Conservation (phyloP, 2,329 filamentous ascomycete species). For the Exophiala viscosa region DNA sequence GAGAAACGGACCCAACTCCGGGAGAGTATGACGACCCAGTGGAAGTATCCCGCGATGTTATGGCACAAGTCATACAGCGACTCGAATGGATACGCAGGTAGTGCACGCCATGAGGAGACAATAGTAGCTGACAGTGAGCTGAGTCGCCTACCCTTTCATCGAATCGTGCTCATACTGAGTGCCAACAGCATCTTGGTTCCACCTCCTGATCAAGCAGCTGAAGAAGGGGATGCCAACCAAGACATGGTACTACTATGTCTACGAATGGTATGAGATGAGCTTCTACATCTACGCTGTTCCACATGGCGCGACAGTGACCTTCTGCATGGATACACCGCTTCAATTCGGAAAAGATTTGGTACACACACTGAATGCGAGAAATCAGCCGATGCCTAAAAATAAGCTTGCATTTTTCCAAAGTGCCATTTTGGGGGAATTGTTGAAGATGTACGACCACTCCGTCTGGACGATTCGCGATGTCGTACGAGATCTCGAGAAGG, state of each 20-base stretch:
- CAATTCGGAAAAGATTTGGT: constrained; percentile 5
- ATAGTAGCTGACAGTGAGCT: constrained; percentile 9
- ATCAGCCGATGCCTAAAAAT: neutral
- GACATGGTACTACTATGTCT: neutral
- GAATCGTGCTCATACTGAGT: neutral
- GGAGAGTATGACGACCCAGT: constrained; percentile 5
- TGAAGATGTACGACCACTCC: constrained; percentile 29
- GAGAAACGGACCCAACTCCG: neutral
- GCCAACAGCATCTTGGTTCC: constrained; percentile 26
- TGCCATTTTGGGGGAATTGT: constrained; percentile 25
- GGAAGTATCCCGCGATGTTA: constrained; percentile 13
- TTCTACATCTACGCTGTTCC: constrained; percentile 20
- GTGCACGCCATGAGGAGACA: constrained; percentile 1
- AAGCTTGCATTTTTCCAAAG: constrained; percentile 24
- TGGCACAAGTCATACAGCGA: constrained; percentile 12
- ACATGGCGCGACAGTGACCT: constrained; percentile 4
- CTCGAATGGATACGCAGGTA: constrained; percentile 17
- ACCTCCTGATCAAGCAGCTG: constrained; percentile 26
- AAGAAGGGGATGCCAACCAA: neutral
- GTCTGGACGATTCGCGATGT: constrained; percentile 34
- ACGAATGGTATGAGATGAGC: constrained; percentile 28
- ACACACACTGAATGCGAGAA: constrained; percentile 1
- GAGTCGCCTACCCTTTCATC: neutral
- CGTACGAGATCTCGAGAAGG: constrained; percentile 33
- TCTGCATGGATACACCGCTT: constrained; percentile 21